These are phyloP conservation scores for Rosa multiflora DNA, from an alignment of 306 rosid species.

Conservation along the genomic window DNA sequence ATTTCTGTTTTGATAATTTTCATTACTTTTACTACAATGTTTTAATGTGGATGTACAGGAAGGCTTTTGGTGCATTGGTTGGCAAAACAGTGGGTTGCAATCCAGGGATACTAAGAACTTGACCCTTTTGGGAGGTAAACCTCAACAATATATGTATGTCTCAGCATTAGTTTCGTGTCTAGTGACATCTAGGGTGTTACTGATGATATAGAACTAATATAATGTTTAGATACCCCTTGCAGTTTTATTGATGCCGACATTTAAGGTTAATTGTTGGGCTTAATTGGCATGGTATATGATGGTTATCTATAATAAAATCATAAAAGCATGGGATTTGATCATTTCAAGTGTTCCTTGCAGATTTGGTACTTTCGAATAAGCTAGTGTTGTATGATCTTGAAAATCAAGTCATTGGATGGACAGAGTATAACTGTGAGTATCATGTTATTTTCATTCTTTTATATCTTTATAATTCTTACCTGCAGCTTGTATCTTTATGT, in stretches of 20 bases:
- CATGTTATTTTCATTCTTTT: slow-evolving; percentile 3
- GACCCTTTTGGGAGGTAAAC: slow-evolving; percentile 92
- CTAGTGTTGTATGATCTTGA: slow-evolving; percentile 89
- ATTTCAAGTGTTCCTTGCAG: slow-evolving; percentile 47
- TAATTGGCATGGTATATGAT: slow-evolving; percentile 2
- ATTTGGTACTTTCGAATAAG: slow-evolving; percentile 91
- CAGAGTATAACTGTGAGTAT: slow-evolving; percentile 89
- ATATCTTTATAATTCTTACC: background rate
- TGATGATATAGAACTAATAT: background rate
- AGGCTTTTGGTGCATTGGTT: slow-evolving; percentile 88
- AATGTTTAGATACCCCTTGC: background rate
- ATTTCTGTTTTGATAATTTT: slow-evolving; percentile 18
- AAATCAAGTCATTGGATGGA: slow-evolving; percentile 88
- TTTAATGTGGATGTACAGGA: slow-evolving; percentile 55
- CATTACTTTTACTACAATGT: slow-evolving; percentile 2
- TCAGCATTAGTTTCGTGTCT: background rate
- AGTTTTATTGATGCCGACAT: background rate
- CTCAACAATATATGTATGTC: slow-evolving; percentile 18
- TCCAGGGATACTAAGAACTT: slow-evolving; percentile 82
- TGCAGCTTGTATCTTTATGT: background rate
- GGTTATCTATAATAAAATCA: background rate
- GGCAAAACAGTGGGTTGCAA: slow-evolving; percentile 96
- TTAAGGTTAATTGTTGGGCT: background rate
- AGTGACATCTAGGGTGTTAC: background rate
- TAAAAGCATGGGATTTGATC: background rate